Conservation (phyloP, 2,329 filamentous ascomycete species). For the Beauveria caledonica region DNA sequence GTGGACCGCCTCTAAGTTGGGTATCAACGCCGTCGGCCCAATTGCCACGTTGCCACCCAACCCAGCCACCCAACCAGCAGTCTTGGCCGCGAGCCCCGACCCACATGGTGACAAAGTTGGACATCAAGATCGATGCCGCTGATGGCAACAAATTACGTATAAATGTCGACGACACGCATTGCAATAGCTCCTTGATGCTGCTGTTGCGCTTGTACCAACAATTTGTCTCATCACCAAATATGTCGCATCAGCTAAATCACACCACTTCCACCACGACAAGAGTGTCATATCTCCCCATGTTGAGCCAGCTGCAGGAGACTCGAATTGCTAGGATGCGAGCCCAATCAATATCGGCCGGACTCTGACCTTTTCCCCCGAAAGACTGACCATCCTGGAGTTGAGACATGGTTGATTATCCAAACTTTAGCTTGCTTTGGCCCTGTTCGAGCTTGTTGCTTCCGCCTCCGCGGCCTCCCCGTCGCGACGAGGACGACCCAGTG, state of each 20-base stretch:
- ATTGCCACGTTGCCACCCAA: constrained; percentile 11
- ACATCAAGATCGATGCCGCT: not conserved
- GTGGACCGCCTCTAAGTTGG: constrained; percentile 8
- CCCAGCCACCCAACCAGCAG: constrained; percentile 4
- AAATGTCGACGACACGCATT: not conserved
- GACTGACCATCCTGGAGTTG: not conserved
- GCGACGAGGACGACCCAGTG: not conserved
- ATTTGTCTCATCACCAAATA: not conserved
- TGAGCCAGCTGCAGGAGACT: not conserved
- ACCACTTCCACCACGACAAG: not conserved
- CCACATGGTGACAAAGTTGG: not conserved
- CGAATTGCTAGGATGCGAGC: not conserved
- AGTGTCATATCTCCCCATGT: not conserved
- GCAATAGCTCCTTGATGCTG: not conserved
- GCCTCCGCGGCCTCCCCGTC: constrained; percentile 3
- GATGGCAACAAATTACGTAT: not conserved
- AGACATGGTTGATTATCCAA: constrained; percentile 36
- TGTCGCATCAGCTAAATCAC: not conserved
- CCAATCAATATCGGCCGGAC: not conserved
- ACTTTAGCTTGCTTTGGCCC: constrained; percentile 53
- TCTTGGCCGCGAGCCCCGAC: not conserved
- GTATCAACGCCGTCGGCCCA: constrained; percentile 9
- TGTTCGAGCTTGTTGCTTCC: constrained; percentile 38
- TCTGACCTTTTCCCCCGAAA: not conserved
- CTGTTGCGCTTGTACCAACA: not conserved